Evolutionary conservation across 208 protist species (phyloP).

Genomic region (Leishmania amazonensis): DNA sequence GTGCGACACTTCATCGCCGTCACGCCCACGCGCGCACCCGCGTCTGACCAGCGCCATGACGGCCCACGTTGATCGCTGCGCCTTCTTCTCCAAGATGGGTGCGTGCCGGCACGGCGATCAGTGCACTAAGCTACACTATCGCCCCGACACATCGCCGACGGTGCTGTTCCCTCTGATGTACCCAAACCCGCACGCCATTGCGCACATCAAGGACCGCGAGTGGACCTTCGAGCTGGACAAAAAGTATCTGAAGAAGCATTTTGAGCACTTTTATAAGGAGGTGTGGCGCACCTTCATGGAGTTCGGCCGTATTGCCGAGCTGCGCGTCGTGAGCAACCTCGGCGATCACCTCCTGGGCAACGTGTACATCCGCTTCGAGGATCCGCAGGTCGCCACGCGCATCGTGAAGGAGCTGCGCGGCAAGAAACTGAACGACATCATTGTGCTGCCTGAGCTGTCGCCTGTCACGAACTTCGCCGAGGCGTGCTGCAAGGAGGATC

Average conservation of each 20-base stretch:
- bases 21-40: background rate
- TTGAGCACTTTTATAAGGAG: slow-evolving; percentile 98
- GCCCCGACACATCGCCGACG: slow-evolving; percentile 93
- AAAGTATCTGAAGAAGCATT: slow-evolving; percentile 93
- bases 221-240: slow-evolving; percentile 71
- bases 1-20: background rate
- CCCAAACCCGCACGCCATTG: slow-evolving; percentile 85
- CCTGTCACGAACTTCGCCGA: slow-evolving; percentile 98
- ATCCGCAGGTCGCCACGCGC: slow-evolving; percentile 84
- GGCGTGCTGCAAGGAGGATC: slow-evolving; percentile 97
- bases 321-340: slow-evolving; percentile 97
- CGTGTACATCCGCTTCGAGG: slow-evolving; percentile 97
- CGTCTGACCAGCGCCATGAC: background rate
- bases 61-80: slow-evolving; percentile 58
- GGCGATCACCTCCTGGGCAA: slow-evolving; percentile 98
- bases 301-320: slow-evolving; percentile 94
- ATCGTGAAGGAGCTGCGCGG: slow-evolving; percentile 84
- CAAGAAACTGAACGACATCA: slow-evolving; percentile 87
- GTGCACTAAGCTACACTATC: slow-evolving; percentile 96
- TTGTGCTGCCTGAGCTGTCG: slow-evolving; percentile 95
- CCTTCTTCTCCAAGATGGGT: slow-evolving; percentile 98
- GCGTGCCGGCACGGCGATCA: slow-evolving; percentile 98
- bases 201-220: slow-evolving; percentile 63
- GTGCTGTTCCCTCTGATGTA: slow-evolving; percentile 97
- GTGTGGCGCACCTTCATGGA: slow-evolving; percentile 94